Conservation (phyloP, 148 eudicot genomes). For the Fallopia convolvulus region DNA sequence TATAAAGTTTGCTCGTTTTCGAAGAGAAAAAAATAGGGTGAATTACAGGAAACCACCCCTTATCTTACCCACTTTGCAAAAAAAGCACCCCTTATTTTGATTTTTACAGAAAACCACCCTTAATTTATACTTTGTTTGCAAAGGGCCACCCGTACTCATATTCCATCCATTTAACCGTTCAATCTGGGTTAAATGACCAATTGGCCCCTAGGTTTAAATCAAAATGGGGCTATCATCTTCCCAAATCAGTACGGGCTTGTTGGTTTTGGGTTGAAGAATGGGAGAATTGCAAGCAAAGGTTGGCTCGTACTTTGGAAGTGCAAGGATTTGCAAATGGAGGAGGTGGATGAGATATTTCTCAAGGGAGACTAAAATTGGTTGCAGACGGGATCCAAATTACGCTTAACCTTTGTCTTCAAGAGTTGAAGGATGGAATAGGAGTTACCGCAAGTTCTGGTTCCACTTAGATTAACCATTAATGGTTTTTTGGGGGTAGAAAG, state of each 20-base stretch:
- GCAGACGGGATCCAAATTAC: slow-evolving; percentile 81
- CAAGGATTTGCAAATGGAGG: slow-evolving; percentile 35
- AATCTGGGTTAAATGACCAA: too few relatives aligned
- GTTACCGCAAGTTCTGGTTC: slow-evolving; percentile 29
- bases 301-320: slow-evolving; percentile 58
- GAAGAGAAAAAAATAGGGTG: too few relatives aligned
- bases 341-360: slow-evolving; percentile 41
- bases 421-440: slow-evolving; percentile 54
- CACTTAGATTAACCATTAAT: not conserved
- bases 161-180: too few relatives aligned
- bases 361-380: slow-evolving; percentile 79
- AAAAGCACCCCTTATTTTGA: too few relatives aligned
- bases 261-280: slow-evolving; percentile 77
- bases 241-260: slow-evolving; percentile 74
- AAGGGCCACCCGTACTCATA: too few relatives aligned
- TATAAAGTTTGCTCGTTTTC: too few relatives aligned
- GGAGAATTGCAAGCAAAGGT: slow-evolving; percentile 84
- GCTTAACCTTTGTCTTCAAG: slow-evolving; percentile 61
- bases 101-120: too few relatives aligned
- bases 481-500: not conserved
- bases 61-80: too few relatives aligned
- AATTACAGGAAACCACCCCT: too few relatives aligned
- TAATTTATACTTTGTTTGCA: too few relatives aligned
- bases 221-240: too few relatives aligned
- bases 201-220: too few relatives aligned